These are phyloP conservation scores for Neoarthrinium moseri DNA, from an alignment of 2,329 filamentous ascomycete genomes.

Conservation along the genomic window DNA sequence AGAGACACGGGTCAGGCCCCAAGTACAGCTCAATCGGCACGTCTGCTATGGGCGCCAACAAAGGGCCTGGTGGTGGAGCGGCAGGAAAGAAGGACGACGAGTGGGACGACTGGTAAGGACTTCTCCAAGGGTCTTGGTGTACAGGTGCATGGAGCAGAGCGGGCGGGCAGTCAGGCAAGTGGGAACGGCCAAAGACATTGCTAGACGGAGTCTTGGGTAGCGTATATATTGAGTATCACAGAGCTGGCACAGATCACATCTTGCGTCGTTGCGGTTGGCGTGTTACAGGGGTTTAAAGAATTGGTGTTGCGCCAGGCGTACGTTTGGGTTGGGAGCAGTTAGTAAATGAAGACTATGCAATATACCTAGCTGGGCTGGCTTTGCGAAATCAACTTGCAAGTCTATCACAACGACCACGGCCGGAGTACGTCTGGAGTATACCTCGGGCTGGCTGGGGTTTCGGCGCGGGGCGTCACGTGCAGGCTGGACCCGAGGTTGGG, in stretches of 20 bases:
- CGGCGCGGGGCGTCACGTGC: constrained; percentile 3
- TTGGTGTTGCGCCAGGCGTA: too few relatives aligned
- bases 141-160: not conserved
- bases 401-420: too few relatives aligned
- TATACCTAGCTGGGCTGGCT: too few relatives aligned
- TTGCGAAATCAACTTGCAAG: too few relatives aligned
- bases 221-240: constrained; percentile 15
- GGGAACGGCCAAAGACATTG: too few relatives aligned
- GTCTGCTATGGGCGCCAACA: constrained; percentile 54
- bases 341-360: too few relatives aligned
- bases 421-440: too few relatives aligned
- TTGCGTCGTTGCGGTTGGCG: not conserved
- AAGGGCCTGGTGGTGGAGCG: constrained; percentile 23
- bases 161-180: not conserved
- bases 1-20: constrained; percentile 38
- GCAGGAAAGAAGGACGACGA: constrained; percentile 51
- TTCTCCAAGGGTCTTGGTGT: too few relatives aligned
- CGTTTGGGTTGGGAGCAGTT: too few relatives aligned
- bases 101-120: constrained; percentile 62
- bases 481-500: constrained; percentile 5
- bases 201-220: constrained; percentile 21
- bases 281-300: too few relatives aligned
- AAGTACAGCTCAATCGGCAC: constrained; percentile 55
- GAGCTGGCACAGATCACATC: too few relatives aligned
- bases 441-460: too few relatives aligned